Evolutionary conservation across 1,139 yeast genomes (phyloP), one percentile per base, ranked within the genome.

Genomic region (Candida neerlandica): DNA sequence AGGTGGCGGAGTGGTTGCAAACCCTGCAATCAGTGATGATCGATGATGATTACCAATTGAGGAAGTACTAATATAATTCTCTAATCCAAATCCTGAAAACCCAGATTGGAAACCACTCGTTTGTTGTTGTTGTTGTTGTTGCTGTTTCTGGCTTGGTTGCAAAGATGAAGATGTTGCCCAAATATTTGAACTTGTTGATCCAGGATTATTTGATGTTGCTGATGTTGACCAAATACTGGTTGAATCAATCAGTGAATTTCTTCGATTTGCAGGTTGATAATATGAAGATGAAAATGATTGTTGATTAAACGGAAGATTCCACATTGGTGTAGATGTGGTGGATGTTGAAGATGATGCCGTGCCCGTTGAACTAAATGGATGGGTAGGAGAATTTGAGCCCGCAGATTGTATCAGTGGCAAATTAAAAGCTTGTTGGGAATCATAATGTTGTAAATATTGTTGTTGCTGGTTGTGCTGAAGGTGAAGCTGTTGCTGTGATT

Each of bases 1-100:
- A n/a, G 37, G 23, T 23, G 51, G 49, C 10, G 54, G 49, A 9
- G 55, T 33, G 7, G 39, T 26, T 6, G 55, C 43, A 34, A 46
- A 46, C 5, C 52, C 57, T 18, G 53, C 33, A 27, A 55, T 48
- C 49, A 51, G 53, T 9, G 55, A 50, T 3, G 58, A 53, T 16
- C 58, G 37, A 37, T 50, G 40, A 27, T 33, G 46, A 27, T 16
- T 37, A n/a, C 15, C 41, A 29, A 27, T 35, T 11, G 43, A 21
- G 26, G 51, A 45, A 18, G 53, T 43, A 33, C 47, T 29, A 9
- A 47, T 47, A 34, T 53, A 53, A 42, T 53, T 53, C n/a, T 51
- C 53, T 14, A 45, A 23, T 23, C 27, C 27, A 6, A 23, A 23
- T 23, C 27, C 27, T 6, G 7, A 23, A 7, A 23, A 45, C 16